phyloP scores from a whole-genome alignment of 768 basidiomycete genomes.

The Crucibulum laeve region DNA sequence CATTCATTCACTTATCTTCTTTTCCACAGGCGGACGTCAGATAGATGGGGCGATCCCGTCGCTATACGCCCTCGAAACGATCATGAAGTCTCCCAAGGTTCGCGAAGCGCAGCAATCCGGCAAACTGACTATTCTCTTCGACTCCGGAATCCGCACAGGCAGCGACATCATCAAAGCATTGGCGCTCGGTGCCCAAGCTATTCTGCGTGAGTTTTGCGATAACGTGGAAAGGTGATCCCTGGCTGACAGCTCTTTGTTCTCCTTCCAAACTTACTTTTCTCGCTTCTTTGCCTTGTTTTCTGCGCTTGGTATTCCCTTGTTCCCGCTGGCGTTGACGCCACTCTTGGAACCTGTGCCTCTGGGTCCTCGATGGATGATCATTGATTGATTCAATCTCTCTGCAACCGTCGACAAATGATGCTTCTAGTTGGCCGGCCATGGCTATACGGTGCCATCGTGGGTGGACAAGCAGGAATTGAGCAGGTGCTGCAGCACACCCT shows the following conservation, averaged over 20 bases:
- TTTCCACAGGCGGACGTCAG: conserved; percentile 57
- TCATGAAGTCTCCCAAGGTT: conserved; percentile 60
- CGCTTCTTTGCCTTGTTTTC: no score
- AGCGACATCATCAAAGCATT: conserved; percentile 82
- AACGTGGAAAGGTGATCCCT: neutral
- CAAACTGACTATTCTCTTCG: conserved; percentile 66
- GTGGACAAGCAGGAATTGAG: conserved; percentile 71
- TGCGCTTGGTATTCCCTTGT: no score
- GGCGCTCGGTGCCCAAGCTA: conserved; percentile 80
- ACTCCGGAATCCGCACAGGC: conserved; percentile 81
- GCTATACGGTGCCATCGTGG: conserved; percentile 69
- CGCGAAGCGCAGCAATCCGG: conserved; percentile 53
- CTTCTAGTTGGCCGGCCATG: conserved; percentile 64
- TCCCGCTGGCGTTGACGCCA: no score
- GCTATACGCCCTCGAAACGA: conserved; percentile 63
- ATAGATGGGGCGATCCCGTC: conserved; percentile 77
- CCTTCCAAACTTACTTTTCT: neutral
- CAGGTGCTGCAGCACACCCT: conserved; percentile 66
- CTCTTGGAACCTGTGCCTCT: neutral
- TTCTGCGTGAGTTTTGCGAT: conserved; percentile 50
- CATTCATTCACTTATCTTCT: neutral
- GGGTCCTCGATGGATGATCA: neutral
- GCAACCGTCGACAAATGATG: neutral
- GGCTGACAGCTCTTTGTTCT: neutral
- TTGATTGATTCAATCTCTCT: neutral